Percentiles rank a stretch among this genome's conserved stretches.
phyloP scores from a whole-genome alignment of 768 basidiomycete species.

The Hysterangium stoloniferum region DNA sequence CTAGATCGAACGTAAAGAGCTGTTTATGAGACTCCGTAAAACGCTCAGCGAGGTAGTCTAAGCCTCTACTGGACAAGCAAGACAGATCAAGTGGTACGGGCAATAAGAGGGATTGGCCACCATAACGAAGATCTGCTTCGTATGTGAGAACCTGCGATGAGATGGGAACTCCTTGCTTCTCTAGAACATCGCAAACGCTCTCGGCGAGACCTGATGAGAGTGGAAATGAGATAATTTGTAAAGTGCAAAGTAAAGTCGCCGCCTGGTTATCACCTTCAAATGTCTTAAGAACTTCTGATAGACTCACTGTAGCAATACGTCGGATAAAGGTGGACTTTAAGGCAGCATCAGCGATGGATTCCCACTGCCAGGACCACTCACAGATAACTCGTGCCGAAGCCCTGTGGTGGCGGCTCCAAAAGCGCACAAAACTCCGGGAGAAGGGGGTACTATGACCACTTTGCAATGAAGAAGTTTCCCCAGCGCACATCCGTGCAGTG shows the following conservation, averaged over 20 bases:
- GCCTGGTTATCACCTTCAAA: slow-evolving; percentile 18
- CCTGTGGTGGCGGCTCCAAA: slow-evolving; percentile 25
- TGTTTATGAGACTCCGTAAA: not conserved
- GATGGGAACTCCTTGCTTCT: slow-evolving; percentile 18
- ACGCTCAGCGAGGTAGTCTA: not conserved
- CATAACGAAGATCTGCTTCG: slow-evolving; percentile 22
- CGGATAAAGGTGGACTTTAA: slow-evolving; percentile 2
- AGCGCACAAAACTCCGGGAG: slow-evolving; percentile 26
- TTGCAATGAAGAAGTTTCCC: slow-evolving; percentile 21
- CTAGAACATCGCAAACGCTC: slow-evolving; percentile 18
- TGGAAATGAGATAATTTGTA: no score
- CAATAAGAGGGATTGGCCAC: not conserved
- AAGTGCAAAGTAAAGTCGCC: no score
- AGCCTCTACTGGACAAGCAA: not conserved
- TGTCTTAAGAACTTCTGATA: slow-evolving; percentile 16
- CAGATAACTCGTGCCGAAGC: slow-evolving; percentile 22
- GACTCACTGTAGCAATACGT: slow-evolving; percentile 14
- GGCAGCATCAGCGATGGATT: not conserved
- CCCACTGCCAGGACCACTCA: slow-evolving; percentile 13
- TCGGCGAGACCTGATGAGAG: slow-evolving; percentile 14
- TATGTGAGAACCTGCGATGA: slow-evolving; percentile 6
- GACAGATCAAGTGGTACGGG: not conserved
- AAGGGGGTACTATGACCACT: slow-evolving; percentile 24
- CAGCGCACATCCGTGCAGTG: slow-evolving; percentile 18
- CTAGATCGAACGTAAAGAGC: slow-evolving; percentile 6